phyloP scores from a whole-genome alignment of 2,329 filamentous ascomycete genomes.

The Passalora sequoiae region DNA sequence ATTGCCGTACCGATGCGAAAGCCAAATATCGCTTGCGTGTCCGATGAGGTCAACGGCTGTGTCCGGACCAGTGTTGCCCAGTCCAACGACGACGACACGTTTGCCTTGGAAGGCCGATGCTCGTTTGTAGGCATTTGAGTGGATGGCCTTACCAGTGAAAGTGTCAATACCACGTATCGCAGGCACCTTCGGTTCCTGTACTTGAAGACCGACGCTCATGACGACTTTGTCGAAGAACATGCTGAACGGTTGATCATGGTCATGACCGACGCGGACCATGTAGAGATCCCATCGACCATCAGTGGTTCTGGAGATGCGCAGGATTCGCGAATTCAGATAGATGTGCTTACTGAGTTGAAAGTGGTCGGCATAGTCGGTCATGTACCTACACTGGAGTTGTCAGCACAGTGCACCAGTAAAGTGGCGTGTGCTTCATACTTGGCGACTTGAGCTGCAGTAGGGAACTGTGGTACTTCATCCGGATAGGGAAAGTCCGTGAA shows the following conservation, averaged over 20 bases:
- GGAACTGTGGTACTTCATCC: slow-evolving; percentile 11
- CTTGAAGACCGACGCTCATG: slow-evolving; percentile 6
- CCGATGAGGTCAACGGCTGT: slow-evolving; percentile 9
- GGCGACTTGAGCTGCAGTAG: slow-evolving; percentile 7
- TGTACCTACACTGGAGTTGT: not conserved
- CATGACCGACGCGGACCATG: not conserved
- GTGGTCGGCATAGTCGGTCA: slow-evolving; percentile 11
- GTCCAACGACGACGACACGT: slow-evolving; percentile 7
- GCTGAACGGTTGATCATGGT: not conserved
- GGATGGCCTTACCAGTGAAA: slow-evolving; percentile 7
- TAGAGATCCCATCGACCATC: slow-evolving; percentile 1
- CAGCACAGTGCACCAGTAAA: not conserved
- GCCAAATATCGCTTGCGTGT: slow-evolving; percentile 7
- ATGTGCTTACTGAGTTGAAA: slow-evolving; percentile 6
- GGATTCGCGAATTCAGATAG: slow-evolving; percentile 2
- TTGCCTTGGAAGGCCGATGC: slow-evolving; percentile 4
- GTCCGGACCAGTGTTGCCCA: slow-evolving; percentile 10
- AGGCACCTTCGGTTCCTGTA: slow-evolving; percentile 4
- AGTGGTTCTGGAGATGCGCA: slow-evolving; percentile 1
- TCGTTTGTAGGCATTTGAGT: slow-evolving; percentile 10
- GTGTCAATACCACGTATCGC: slow-evolving; percentile 3
- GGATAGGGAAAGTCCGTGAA: slow-evolving; percentile 13
- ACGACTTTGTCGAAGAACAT: slow-evolving; percentile 11
- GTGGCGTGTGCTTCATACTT: slow-evolving; percentile 1
- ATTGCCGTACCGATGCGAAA: slow-evolving; percentile 9